A percentile compares a stretch with the other conserved stretches of the same genome.
These are phyloP conservation scores for Neodidymelliopsis sp. DNA, from an alignment of 2,329 filamentous ascomycete genomes.

Conservation along the genomic window DNA sequence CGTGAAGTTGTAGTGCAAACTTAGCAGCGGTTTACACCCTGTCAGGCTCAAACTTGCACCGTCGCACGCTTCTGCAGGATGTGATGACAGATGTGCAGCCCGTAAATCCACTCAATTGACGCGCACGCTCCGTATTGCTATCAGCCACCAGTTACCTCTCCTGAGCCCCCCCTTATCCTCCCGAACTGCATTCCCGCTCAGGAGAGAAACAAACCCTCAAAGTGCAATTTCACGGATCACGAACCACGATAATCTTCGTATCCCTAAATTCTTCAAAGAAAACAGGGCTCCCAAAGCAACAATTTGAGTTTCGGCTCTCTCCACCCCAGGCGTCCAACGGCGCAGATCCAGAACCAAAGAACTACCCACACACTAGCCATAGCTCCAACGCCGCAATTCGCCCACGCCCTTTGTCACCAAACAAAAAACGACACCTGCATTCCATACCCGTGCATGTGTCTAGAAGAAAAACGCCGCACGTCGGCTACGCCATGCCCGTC, in stretches of 20 bases:
- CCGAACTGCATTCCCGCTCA: too few species aligned
- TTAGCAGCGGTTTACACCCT: background rate
- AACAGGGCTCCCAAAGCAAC: background rate
- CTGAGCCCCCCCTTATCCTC: background rate
- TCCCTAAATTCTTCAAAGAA: background rate
- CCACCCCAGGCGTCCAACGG: constrained; percentile 7
- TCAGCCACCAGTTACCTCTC: too few species aligned
- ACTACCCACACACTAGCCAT: constrained; percentile 1
- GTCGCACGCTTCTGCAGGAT: background rate
- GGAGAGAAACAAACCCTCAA: background rate
- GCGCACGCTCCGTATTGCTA: background rate
- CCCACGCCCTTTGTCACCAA: background rate
- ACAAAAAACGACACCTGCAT: background rate
- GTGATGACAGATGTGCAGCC: background rate
- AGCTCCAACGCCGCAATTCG: background rate
- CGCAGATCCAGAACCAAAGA: constrained; percentile 9
- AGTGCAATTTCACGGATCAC: too few species aligned
- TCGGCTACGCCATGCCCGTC: too few species aligned
- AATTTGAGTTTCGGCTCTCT: constrained; percentile 3
- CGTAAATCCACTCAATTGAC: background rate
- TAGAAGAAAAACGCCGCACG: too few species aligned
- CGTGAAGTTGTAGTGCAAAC: background rate
- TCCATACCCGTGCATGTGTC: too few species aligned
- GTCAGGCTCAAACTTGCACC: background rate
- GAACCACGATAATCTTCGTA: too few species aligned